phyloP scores from a whole-genome alignment of 2,329 filamentous ascomycete genomes.

The Aspergillus sp. region DNA sequence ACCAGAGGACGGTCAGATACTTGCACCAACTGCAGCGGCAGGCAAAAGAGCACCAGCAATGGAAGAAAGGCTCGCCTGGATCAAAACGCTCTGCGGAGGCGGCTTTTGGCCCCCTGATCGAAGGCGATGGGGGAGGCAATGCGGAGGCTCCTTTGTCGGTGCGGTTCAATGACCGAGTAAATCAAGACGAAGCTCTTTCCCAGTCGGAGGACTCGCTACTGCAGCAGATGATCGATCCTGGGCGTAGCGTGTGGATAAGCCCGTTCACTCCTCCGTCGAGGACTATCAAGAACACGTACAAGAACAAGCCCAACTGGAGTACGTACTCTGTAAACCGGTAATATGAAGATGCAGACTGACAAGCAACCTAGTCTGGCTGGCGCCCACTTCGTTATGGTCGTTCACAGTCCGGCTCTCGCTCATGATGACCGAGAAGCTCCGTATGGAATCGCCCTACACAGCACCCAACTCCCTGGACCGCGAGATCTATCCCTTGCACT shows the following conservation, averaged over 20 bases:
- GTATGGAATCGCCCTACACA: slow-evolving; percentile 19
- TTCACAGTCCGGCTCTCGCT: slow-evolving; percentile 15
- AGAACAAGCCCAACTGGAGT: slow-evolving; percentile 27
- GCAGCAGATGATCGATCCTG: slow-evolving; percentile 1
- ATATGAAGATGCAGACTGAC: neutral
- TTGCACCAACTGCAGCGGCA: slow-evolving; percentile 10
- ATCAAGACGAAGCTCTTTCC: neutral
- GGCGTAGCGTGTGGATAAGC: slow-evolving; percentile 13
- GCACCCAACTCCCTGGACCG: slow-evolving; percentile 14
- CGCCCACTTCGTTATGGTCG: slow-evolving; percentile 16
- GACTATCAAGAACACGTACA: slow-evolving; percentile 10
- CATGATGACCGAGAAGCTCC: slow-evolving; percentile 15
- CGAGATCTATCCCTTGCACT: slow-evolving; percentile 20
- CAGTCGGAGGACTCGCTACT: neutral
- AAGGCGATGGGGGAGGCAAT: neutral
- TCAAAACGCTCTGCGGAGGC: slow-evolving; percentile 21
- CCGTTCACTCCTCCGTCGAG: slow-evolving; percentile 11
- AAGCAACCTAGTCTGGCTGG: slow-evolving; percentile 11
- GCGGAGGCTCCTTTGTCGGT: neutral
- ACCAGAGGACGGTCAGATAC: slow-evolving; percentile 4
- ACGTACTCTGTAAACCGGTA: too few relatives aligned
- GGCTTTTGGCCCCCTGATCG: slow-evolving; percentile 4
- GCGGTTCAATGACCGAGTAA: too few relatives aligned
- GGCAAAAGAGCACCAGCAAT: slow-evolving; percentile 20
- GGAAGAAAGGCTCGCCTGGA: neutral